phyloP scores from a whole-genome alignment of 106 monocot species.

The Dendrobium chrysotoxum region DNA sequence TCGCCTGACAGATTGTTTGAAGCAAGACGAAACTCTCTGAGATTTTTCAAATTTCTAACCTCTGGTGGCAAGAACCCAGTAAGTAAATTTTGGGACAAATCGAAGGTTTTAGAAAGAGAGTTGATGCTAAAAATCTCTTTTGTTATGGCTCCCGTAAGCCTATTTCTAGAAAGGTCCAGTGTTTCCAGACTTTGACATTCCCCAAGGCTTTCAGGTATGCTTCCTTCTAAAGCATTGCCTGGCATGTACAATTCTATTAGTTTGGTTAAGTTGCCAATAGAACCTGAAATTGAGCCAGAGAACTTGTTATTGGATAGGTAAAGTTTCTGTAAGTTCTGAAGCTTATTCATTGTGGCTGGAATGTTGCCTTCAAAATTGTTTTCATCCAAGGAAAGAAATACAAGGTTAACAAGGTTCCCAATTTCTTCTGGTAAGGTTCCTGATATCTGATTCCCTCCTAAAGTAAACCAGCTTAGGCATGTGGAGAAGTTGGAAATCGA shows the following conservation, averaged over 20 bases:
- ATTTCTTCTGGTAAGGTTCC: background rate
- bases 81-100: slow-evolving; percentile 16
- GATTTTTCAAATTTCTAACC: slow-evolving; percentile 8
- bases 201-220: background rate
- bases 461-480: background rate
- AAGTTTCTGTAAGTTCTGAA: background rate
- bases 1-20: slow-evolving; percentile 10
- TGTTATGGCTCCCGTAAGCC: background rate
- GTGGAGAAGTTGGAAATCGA: background rate
- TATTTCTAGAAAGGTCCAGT: background rate
- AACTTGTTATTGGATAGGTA: background rate
- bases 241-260: background rate
- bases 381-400: background rate
- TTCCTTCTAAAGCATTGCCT: background rate
- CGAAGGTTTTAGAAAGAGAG: background rate
- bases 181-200: background rate
- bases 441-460: background rate
- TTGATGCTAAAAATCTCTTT: background rate
- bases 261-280: background rate
- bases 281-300: background rate
- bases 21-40: background rate
- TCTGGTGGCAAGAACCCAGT: slow-evolving; percentile 8
- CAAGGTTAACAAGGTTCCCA: background rate
- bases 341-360: background rate
- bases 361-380: background rate